Base-by-base conservation (phyloP, 768 basidiomycete genomes). In the Trametes punicea region DNA sequence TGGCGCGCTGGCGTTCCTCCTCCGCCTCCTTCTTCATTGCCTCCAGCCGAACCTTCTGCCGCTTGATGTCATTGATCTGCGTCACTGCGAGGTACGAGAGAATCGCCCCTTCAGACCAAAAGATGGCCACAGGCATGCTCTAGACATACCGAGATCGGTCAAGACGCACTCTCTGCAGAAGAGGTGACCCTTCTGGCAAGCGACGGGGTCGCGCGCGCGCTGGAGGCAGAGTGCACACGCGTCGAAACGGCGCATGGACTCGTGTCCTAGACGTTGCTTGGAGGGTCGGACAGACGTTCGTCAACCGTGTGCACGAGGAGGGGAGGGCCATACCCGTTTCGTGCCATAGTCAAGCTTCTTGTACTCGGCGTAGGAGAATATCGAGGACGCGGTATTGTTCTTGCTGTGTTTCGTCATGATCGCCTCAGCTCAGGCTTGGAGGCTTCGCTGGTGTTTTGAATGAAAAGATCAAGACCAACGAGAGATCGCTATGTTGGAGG, bases 151-250 rank as follows among this genome's bases (percentile, higher is more conserved):
- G 26, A 96, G 81, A 66, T 95, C 91, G 1, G 87, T 83, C 57
- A 94, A 84, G 23, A 88, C 87, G 65, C 97, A 98, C 73, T 98
- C 96, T 68, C 89, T 92, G 79, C 97, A 99, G 70, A 93, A 98
- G 21, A 98, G 63, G 71, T 98, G 97, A 0, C 97, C 97, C 47
- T 90, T 81, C 20, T 73, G 64, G 65, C 97, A 98, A 10, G 87
- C 81, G 30, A 95, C 75, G 0, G 96, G 93, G 48, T 93, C 88
- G 45, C 90, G 75, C 5, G 91, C 94, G 38, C 81, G 79, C 51
- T 90, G 85, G 31, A 97, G 75, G 69, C 96, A 99, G 13, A 97
- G 80, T 5, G 88, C 80, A 68, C 97, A 98, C 1, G 92, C 85
- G 70, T 97, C 92, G 69, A 97, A 94, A 48, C 81, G 81, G 34